These are phyloP conservation scores for Triticum timopheevii DNA, from an alignment of 176 grass and related monocot species.

Conservation along the genomic window DNA sequence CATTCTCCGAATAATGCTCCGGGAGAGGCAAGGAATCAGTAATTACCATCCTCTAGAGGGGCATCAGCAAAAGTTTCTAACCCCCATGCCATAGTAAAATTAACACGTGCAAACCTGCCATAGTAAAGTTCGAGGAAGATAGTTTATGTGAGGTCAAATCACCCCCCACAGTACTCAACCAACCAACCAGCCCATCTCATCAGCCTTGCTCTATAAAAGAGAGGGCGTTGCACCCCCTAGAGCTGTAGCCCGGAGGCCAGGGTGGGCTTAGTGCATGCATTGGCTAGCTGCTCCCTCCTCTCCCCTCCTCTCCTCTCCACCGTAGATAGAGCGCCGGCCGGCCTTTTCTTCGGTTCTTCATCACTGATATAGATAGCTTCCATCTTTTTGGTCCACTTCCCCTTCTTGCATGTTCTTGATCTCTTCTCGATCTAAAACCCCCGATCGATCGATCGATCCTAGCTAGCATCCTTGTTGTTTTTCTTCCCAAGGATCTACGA, in stretches of 20 bases:
- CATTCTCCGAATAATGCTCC: slow-evolving; percentile 32
- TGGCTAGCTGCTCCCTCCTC: slow-evolving; percentile 27
- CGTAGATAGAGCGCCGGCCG: not conserved
- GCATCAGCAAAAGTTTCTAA: slow-evolving; percentile 10
- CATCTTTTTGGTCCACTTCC: not conserved
- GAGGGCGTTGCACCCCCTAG: not conserved
- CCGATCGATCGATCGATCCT: not conserved
- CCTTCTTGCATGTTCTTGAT: not conserved
- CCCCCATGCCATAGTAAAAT: not conserved
- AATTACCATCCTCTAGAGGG: slow-evolving; percentile 25
- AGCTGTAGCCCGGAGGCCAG: slow-evolving; percentile 44
- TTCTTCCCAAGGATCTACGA: slow-evolving; percentile 38
- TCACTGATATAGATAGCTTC: slow-evolving; percentile 30
- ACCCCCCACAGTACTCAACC: not conserved
- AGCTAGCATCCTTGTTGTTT: slow-evolving; percentile 59
- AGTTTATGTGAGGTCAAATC: slow-evolving; percentile 40
- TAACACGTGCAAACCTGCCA: slow-evolving; percentile 33
- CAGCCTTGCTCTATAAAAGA: slow-evolving; percentile 42
- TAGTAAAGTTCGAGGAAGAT: slow-evolving; percentile 8
- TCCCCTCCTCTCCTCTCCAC: not conserved
- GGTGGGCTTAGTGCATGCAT: slow-evolving; percentile 45
- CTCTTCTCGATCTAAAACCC: slow-evolving; percentile 21
- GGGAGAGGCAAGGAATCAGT: slow-evolving; percentile 16
- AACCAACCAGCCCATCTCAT: slow-evolving; percentile 20
- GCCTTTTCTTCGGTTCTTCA: slow-evolving; percentile 24